Conservation (phyloP, 345 rosid species). For the Eucalyptus sp. region DNA sequence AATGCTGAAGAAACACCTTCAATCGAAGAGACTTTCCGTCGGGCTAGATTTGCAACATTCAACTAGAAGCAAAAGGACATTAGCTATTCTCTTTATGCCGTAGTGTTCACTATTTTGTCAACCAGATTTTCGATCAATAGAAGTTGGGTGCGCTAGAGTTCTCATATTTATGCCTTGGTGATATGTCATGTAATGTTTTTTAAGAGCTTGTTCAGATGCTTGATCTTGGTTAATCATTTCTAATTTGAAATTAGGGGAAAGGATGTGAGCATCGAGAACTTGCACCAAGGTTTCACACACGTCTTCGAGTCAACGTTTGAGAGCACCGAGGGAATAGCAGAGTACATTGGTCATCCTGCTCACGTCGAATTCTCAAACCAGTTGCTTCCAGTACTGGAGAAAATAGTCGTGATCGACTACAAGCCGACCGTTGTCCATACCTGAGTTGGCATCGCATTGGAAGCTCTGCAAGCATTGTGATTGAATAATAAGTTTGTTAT, state of each 20-base stretch:
- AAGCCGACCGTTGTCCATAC: conserved; percentile 35
- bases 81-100: not conserved
- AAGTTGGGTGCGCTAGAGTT: not conserved
- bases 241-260: conserved; percentile 37
- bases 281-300: conserved; percentile 82
- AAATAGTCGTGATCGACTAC: conserved; percentile 59
- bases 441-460: conserved; percentile 1
- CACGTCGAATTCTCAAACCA: conserved; percentile 48
- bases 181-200: not conserved
- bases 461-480: not conserved
- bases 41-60: not conserved
- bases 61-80: not conserved
- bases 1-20: not conserved
- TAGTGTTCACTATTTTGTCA: not conserved
- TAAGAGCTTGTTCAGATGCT: not conserved
- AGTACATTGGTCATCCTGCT: conserved; percentile 59
- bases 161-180: not conserved
- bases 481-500: not conserved
- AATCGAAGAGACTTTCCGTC: not conserved
- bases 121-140: not conserved
- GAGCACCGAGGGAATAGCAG: conserved; percentile 52
- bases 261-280: conserved; percentile 69
- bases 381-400: conserved; percentile 39
- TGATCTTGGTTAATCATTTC: not conserved
- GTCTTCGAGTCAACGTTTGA: conserved; percentile 69